Evolutionary conservation across 805 yeast genomes (phyloP), one percentile per base, ranked within the genome.

Genomic region (Sporopachydermia lactativora): DNA sequence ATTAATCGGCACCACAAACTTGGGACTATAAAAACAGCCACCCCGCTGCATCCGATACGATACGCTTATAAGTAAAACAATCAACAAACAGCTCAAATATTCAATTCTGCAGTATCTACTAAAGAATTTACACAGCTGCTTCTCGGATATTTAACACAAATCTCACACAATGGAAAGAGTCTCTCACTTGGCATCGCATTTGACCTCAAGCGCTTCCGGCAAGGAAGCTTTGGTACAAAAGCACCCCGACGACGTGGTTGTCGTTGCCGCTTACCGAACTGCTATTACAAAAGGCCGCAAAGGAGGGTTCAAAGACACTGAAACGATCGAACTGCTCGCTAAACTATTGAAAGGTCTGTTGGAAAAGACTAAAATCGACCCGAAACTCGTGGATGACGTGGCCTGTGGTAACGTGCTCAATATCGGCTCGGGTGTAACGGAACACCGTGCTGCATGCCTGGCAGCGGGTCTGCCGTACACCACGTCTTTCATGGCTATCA

Each of bases 381-480:
- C 75, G 42, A 61, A 65, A 37, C 55, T 75, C 48, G 77, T 89
- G 45, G 94, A 81, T 51, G 96, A 89, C 53, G 78, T 89, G 43
- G 79, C 79, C 19, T 78, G 84, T 47, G 97, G 97, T 49, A 89
- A 89, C 59, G 96, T 89, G 18, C 70, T 88, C 55, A 85, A 88
- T 64, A 72, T 75, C 38, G 95, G 95, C 39, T 94, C 96, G 17
- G 97, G 96, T 52, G 95, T 92, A 41, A 80, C 81, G 42, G 96
- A 88, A 62, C 95, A 84, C 62, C 70, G 97, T 51, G 95, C 94
- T 39, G 96, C 96, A 35, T 69, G 73, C 49, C 70, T 89, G 43
- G 92, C 88, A 15, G 94, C 96, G 6, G 97, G 96, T 31, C 70
- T 88, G 41, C 96, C 96, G 19, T 64, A 79, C 57, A 61, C 77